phyloP scores from a whole-genome alignment of 495 filamentous ascomycete genomes.

The Aspergillus nanangensis region DNA sequence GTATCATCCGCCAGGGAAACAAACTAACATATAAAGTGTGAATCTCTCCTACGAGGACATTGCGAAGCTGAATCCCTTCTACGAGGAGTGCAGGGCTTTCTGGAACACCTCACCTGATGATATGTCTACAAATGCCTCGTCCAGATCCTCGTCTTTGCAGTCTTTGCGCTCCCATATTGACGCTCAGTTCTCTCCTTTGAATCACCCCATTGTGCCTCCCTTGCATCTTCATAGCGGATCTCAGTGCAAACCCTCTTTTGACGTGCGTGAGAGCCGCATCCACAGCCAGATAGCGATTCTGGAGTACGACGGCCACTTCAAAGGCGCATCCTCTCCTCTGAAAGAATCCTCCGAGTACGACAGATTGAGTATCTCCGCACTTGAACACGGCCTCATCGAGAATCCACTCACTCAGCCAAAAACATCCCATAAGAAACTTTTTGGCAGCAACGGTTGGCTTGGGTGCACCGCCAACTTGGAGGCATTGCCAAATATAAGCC shows the following conservation, averaged over 20 bases:
- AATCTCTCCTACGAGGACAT: constrained; percentile 24
- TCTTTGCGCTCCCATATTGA: constrained; percentile 3
- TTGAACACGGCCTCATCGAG: constrained; percentile 4
- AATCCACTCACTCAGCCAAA: neutral
- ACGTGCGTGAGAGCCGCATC: neutral
- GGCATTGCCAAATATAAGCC: constrained; percentile 16
- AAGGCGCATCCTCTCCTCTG: constrained; percentile 1
- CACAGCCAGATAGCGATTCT: constrained; percentile 10
- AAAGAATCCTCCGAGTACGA: neutral
- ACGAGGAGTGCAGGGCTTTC: constrained; percentile 18
- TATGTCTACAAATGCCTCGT: constrained; percentile 2
- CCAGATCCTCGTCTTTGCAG: constrained; percentile 6
- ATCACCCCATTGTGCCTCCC: constrained; percentile 3
- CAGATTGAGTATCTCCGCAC: neutral
- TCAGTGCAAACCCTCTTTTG: constrained; percentile 8
- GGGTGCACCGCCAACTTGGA: constrained; percentile 31
- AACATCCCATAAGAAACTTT: constrained; percentile 44
- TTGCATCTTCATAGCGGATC: constrained; percentile 5
- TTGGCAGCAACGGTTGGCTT: constrained; percentile 50
- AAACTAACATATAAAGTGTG: constrained; percentile 13
- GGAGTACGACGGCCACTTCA: constrained; percentile 2
- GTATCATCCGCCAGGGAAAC: neutral
- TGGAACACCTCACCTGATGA: constrained; percentile 9
- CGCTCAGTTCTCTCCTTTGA: neutral
- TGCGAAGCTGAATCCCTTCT: constrained; percentile 29